Evolutionary conservation across 2,329 filamentous ascomycete genomes (phyloP), one percentile per base, ranked within the genome.

Genomic region (Colletotrichum paranaense): DNA sequence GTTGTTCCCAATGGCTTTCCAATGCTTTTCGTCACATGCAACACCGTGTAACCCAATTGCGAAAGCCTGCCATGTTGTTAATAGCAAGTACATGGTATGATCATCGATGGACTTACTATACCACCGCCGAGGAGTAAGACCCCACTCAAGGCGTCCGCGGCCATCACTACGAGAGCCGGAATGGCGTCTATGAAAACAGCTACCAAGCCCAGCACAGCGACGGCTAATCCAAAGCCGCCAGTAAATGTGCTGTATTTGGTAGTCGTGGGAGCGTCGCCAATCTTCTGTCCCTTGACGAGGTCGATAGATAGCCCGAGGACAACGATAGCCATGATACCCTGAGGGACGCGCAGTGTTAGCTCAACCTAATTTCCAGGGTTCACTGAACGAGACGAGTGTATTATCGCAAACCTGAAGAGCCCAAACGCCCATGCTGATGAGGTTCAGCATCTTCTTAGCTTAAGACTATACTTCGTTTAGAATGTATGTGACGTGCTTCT

Each of bases 291-390:
- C 14, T 55, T 71, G 11, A 67, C 26, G 8, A 75, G 63, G 24
- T 71, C 63, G 5, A 66, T 11, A 1, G 72, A 74, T 1, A 75
- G 22, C 1, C 60, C 74, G n/a, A 75, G 67, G 8, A 68, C 74
- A 1, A 74, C 72, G 7, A 74, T 65, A 8, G 64, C 57, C 62
- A 75, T 68, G 28, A 75, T 68, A 28, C 26, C 64, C 74, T 75
- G 11, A 5, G 35, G 11, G 12, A 42, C 14, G 19, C 28, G 24
- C 24, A 35, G 12, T 49, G 22, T 60, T 5, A 69, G 46, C n/a
- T 35, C 24, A 12, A 12, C 30, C 7, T n/a, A 19, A 22, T 5
- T 26, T 1, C 30, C 9, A 22, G n/a, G 12, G 19, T 4, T 1
- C 2, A 56, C 6, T 5, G 6, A 12, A 11, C 35, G 35, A 11